Base-by-base conservation (phyloP, 371 early-diverging fungal species). In the Amoeboaphelidium protococcarum region DNA sequence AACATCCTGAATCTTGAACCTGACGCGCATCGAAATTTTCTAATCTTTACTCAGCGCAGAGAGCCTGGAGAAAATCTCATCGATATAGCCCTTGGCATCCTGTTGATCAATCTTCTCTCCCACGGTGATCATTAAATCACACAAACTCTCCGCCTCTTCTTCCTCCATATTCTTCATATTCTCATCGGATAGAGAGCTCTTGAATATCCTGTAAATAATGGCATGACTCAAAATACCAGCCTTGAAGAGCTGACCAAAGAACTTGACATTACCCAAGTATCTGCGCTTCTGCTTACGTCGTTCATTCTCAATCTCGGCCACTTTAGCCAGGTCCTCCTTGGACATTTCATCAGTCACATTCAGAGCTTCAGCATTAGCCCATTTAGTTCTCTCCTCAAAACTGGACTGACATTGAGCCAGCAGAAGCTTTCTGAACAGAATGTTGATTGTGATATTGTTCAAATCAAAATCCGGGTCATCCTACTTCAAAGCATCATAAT, bases 201-300 rank as follows among this genome's bases (percentile, higher is more conserved):
- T 64, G 58, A 89, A 87, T 54, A 69, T 66, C 22, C 20, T 25
- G 57, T 82, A 78, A 74, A 95, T 85, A 48, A 95, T 82, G 61
- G 78, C 78, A 51, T 82, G 80, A 2, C 83, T 77, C 53, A 95
- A 64, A 71, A 95, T 77, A 42, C 64, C 60, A 44, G 71, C 60
- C 65, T 82, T 80, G 74, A 80, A 95, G 44, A 95, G 66, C 61
- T 92, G 89, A 57, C 94, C 90, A 54, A 95, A 82, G 59, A 91
- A 90, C 41, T 66, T 63, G 26, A 88, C 76, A 54, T 91, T 76
- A 55, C 92, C 92, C 47, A 95, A 74, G 47, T 80, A 83, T 37
- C 80, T 78, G 52, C 91, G 83, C 72, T 95, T 92, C 47, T 81
- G 73, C 72, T 87, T 90, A 55, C 65, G 71, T 3, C 82, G 72